A percentile compares a stretch with the other conserved stretches of the same genome.
phyloP scores from a whole-genome alignment of 2,329 filamentous ascomycete genomes.

The Akanthomyces muscarius region DNA sequence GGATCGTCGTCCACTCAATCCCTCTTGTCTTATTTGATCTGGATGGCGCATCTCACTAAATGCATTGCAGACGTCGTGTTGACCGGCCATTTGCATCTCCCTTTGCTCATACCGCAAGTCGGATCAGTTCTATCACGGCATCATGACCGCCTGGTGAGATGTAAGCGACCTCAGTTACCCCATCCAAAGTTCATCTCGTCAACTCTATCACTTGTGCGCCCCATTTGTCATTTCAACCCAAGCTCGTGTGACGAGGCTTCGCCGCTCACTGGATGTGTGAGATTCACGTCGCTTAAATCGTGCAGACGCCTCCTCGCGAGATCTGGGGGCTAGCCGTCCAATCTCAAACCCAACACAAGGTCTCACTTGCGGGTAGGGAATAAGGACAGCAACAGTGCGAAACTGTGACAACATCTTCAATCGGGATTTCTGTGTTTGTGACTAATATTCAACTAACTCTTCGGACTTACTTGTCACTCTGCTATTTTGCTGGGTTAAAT shows the following conservation, averaged over 20 bases:
- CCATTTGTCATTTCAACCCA: neutral
- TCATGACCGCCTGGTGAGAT: neutral
- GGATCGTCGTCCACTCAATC: neutral
- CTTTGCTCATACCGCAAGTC: neutral
- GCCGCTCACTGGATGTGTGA: neutral
- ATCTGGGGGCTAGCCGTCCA: neutral
- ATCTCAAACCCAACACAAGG: neutral
- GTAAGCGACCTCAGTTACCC: neutral
- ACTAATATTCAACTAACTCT: neutral
- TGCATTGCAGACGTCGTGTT: neutral
- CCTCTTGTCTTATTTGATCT: constrained; percentile 1
- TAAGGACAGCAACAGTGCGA: neutral
- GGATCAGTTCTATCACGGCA: too few relatives aligned
- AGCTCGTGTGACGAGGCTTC: neutral
- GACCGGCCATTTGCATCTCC: neutral
- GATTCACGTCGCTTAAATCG: constrained; percentile 3
- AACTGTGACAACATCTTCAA: neutral
- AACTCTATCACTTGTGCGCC: neutral
- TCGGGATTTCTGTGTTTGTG: neutral
- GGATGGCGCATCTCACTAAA: neutral
- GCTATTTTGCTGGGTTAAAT: too few relatives aligned
- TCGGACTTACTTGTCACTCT: too few relatives aligned
- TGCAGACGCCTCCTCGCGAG: neutral
- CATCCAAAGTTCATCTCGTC: neutral
- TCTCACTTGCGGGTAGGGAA: neutral